Evolutionary conservation across 495 filamentous ascomycete species (phyloP).

Genomic region (Neurospora pannonica): DNA sequence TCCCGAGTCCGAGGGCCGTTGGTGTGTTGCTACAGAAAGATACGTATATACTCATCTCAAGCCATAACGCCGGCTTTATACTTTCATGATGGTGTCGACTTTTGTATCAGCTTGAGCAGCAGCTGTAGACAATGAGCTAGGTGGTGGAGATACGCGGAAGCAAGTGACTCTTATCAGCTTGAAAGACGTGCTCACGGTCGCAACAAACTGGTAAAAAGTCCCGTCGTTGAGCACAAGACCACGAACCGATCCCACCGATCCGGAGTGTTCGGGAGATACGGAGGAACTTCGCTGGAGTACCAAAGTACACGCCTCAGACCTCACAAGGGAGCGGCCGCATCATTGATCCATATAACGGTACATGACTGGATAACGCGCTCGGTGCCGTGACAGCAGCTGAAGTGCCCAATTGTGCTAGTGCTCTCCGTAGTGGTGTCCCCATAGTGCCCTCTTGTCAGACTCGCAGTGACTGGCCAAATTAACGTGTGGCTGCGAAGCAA

Average conservation of each 20-base stretch:
- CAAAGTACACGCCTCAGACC: background rate
- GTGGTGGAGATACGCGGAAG: background rate
- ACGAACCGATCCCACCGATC: background rate
- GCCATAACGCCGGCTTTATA: background rate
- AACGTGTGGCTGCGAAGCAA: background rate
- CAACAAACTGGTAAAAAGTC: background rate
- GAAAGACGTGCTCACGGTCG: too few relatives aligned
- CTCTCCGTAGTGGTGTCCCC: background rate
- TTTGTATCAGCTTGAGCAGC: background rate
- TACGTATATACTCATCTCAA: background rate
- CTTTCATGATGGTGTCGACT: background rate
- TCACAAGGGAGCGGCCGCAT: background rate
- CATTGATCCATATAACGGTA: background rate
- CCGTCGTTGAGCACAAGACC: background rate
- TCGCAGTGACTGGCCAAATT: background rate
- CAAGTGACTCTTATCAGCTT: background rate
- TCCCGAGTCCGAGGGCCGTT: background rate
- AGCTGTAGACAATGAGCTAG: background rate
- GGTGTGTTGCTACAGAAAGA: background rate
- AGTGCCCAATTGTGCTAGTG: background rate
- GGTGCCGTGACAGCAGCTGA: background rate
- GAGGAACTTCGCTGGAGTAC: background rate
- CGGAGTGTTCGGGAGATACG: background rate
- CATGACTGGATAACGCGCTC: background rate
- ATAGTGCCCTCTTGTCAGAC: background rate